Base-by-base conservation (phyloP, 306 rosid genomes). In the Morella rubra region DNA sequence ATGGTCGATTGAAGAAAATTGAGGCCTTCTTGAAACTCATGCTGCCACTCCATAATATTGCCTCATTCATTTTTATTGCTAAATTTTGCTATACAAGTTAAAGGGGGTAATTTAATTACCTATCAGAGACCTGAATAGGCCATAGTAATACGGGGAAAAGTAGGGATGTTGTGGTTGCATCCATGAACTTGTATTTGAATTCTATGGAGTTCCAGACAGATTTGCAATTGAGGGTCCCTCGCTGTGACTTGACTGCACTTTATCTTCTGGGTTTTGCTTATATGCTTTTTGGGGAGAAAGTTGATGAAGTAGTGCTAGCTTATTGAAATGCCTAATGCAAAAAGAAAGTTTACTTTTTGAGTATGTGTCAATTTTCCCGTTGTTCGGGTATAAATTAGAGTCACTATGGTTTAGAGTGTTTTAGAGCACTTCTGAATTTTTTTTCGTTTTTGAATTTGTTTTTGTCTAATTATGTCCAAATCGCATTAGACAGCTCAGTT, bases 401-500 rank as follows among this genome's bases (percentile, higher is more conserved):
- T 6, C 71, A 66, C 27, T 44, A 42, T 16, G 50, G 27, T 42
- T 44, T 66, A 12, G 27, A 37, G 49, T 32, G 12, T 6, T 66
- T 42, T 8, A 66, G 18, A 66, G 1, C 32, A 44, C 7, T 8
- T 13, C 32, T 61, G 42, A 24, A 32, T 37, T 61, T 61, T 9
- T 32, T 18, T 41, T 41, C 16, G 4, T 19, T 66, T 49, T 49
- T 9, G 16, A 49, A 49, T 9, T 41, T 16, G 16, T 5, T 42
- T 42, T 18, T n/a, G 16, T 42, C 71, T 44, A 66, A 44, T 66
- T 24, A 66, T 42, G 42, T 66, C 27, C 6, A 46, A 24, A 49
- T 70, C 58, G 41, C 55, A 47, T 70, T 70, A 6, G 8, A 6
- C 73, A 70, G 56, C 73, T 49, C 56, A 49, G 52, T 14, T 20